These are phyloP conservation scores for Purpureocillium takamizusanense DNA, from an alignment of 2,329 filamentous ascomycete species.

Conservation along the genomic window DNA sequence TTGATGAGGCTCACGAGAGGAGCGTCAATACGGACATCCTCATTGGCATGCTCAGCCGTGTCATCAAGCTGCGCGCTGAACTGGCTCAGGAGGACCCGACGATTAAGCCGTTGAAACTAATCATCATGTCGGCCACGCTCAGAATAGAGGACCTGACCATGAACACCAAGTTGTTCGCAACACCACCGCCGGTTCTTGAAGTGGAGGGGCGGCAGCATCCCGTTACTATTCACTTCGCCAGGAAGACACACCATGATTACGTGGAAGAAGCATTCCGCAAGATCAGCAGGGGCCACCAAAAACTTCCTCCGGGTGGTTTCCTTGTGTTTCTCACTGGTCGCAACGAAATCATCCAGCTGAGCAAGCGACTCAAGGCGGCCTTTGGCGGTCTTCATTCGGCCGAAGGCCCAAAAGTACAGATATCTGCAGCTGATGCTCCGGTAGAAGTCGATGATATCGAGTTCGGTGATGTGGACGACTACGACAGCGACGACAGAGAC, in stretches of 20 bases:
- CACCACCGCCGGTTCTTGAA: conserved; percentile 73
- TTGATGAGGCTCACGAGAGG: conserved; percentile 94
- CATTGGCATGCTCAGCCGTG: conserved; percentile 93
- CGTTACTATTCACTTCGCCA: conserved; percentile 82
- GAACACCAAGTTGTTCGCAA: conserved; percentile 71
- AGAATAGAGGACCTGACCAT: conserved; percentile 83
- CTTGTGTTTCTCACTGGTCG: conserved; percentile 92
- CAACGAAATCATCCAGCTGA: conserved; percentile 80
- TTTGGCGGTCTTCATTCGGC: conserved; percentile 49
- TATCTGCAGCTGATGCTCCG: conserved; percentile 68
- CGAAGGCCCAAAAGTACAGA: conserved; percentile 58
- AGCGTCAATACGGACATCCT: conserved; percentile 97
- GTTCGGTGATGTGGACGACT: conserved; percentile 61
- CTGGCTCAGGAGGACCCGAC: conserved; percentile 63
- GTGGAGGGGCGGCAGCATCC: conserved; percentile 87
- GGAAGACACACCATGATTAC: conserved; percentile 77
- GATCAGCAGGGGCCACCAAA: conserved; percentile 76
- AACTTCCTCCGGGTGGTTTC: conserved; percentile 83
- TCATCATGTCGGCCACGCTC: conserved; percentile 97
- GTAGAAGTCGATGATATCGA: conserved; percentile 83
- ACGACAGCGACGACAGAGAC: conserved; percentile 46
- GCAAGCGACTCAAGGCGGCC: conserved; percentile 64
- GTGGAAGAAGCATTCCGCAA: conserved; percentile 85
- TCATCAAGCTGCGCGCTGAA: conserved; percentile 73
- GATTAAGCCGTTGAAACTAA: conserved; percentile 73